These are phyloP conservation scores for Samsoniella hepiali DNA, from an alignment of 2,329 filamentous ascomycete genomes.

Conservation along the genomic window DNA sequence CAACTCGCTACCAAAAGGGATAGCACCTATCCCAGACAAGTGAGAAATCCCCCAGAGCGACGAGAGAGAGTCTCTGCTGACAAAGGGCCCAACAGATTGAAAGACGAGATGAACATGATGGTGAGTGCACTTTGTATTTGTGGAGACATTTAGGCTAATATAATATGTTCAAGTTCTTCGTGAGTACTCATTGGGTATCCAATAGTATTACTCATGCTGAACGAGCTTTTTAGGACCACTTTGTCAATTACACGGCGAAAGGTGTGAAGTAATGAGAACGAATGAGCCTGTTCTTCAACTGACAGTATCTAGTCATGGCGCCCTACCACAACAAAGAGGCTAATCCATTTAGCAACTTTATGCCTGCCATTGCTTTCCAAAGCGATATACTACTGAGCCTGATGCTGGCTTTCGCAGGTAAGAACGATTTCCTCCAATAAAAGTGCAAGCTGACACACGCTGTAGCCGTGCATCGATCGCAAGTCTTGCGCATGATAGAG, in stretches of 20 bases:
- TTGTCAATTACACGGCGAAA: constrained; percentile 76
- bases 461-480: constrained; percentile 71
- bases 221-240: constrained; percentile 44
- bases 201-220: constrained; percentile 9
- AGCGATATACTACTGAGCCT: constrained; percentile 72
- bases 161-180: constrained; percentile 42
- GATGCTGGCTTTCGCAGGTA: constrained; percentile 69
- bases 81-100: constrained; percentile 45
- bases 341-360: constrained; percentile 50
- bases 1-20: constrained; percentile 3
- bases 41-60: background rate
- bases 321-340: constrained; percentile 51
- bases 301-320: constrained; percentile 44
- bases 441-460: constrained; percentile 16
- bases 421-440: background rate
- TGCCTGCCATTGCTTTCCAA: constrained; percentile 61
- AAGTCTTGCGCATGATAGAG: constrained; percentile 69
- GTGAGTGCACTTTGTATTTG: constrained; percentile 28
- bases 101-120: constrained; percentile 78
- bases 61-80: background rate
- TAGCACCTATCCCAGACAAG: constrained; percentile 12
- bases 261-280: constrained; percentile 48
- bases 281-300: background rate
- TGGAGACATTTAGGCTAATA: constrained; percentile 23
- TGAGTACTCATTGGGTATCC: constrained; percentile 29